Conservation (phyloP, 2,329 filamentous ascomycete genomes). For the Pseudogymnoascus sp. region DNA sequence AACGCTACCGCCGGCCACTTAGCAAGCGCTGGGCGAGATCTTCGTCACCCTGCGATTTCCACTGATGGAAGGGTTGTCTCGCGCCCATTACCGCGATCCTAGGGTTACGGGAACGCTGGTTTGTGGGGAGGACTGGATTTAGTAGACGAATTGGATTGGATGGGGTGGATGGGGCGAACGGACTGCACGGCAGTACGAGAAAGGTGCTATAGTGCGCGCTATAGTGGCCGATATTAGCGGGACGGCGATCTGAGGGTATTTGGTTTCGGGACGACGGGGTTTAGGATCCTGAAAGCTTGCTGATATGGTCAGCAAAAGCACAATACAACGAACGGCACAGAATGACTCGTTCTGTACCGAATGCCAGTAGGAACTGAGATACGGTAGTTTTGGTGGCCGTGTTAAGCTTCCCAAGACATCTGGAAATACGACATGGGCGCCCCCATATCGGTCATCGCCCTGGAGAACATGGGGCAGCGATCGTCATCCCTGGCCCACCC, state of each 20-base stretch:
- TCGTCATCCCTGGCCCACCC: background rate
- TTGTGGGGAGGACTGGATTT: background rate
- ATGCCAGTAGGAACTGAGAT: background rate
- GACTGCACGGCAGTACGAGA: background rate
- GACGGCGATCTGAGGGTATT: slow-evolving; percentile 2
- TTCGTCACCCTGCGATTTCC: background rate
- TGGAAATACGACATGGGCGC: background rate
- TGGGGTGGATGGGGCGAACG: background rate
- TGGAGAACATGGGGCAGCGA: background rate
- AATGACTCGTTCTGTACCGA: background rate
- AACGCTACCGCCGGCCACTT: background rate
- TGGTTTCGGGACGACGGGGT: background rate
- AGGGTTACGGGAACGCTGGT: background rate
- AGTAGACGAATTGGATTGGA: background rate
- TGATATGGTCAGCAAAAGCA: background rate
- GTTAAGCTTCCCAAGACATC: slow-evolving; percentile 3
- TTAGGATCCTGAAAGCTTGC: background rate
- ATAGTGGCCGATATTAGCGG: background rate
- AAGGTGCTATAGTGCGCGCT: background rate
- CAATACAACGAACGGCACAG: background rate
- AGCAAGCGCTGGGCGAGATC: background rate
- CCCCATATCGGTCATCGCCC: background rate
- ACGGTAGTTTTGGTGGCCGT: background rate
- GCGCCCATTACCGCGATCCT: background rate
- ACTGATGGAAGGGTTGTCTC: background rate